Base-by-base conservation (phyloP, 805 yeast genomes). In the Candida silvatica region DNA sequence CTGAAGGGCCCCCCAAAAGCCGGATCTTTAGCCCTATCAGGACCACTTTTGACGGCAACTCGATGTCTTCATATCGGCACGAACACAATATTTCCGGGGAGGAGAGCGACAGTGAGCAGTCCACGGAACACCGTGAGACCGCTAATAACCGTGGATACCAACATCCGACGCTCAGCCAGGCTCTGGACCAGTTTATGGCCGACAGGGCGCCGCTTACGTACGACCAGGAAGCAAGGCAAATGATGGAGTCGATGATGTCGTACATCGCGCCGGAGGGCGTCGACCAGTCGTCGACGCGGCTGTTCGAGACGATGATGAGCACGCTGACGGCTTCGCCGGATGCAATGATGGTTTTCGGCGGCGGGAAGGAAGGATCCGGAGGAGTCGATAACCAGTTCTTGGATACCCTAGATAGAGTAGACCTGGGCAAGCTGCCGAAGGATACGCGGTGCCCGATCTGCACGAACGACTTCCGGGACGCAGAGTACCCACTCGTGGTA, bases 371-470 rank as follows among this genome's bases (percentile, higher is more conserved):
- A 35, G 20, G 32, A n/a, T 36, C 36, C 14, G 29, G 22, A 4
- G 90, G 92, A 0, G 82, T 85, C 4, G 61, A 76, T 8, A 82
- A 81, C 42, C 69, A 68, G 29, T 85, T 74, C 47, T 58, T 90
- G 5, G 97, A 87, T 49, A 63, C 80, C 0, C 64, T 88, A 35
- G 95, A 86, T 19, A 58, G 97, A 39, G 76, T 88, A 0, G 34
- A 46, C 17, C 60, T 66, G 23, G 62, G 58, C 37, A 60, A 62
- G 8, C 42, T 67, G 12, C 58, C 59, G 12, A 38, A 48, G 4
- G 71, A 66, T 25, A 85, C 82, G 35, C 69, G 77, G 14, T 88
- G 97, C 54, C 80, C 96, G 1, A 88, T 88, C 27, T 88, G 97
- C 48, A 81, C 92, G 16, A 72, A 71, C 43, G 72, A 69, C 38